Evolutionary conservation across 306 rosid genomes (phyloP).

Genomic region (Luffa acutangula): DNA sequence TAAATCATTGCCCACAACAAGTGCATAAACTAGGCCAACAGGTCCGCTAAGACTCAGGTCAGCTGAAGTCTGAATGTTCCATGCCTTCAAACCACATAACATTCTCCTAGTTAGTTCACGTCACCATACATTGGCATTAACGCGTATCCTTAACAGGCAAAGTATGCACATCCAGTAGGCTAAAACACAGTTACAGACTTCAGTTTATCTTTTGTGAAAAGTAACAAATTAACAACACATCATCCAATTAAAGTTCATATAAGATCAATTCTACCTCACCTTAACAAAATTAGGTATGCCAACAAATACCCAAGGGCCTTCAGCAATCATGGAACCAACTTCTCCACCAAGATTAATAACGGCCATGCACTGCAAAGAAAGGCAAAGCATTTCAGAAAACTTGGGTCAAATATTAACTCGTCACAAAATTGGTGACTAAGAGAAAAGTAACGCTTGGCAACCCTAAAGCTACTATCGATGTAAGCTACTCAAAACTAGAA

Average conservation of each 20-base stretch:
- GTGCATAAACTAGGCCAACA: slow-evolving; percentile 88
- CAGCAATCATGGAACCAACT: slow-evolving; percentile 89
- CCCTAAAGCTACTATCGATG: background rate
- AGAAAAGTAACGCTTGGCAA: background rate
- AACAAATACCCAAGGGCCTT: slow-evolving; percentile 96
- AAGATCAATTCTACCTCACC: slow-evolving; percentile 31
- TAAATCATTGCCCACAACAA: slow-evolving; percentile 71
- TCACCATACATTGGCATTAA: background rate
- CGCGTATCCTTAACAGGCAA: background rate
- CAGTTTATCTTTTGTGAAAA: background rate
- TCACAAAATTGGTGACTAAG: background rate
- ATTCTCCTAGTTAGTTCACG: background rate
- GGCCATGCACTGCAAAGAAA: slow-evolving; percentile 48
- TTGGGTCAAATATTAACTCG: background rate
- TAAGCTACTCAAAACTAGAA: background rate
- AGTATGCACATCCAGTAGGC: background rate
- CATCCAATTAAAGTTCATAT: background rate
- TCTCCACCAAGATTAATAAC: slow-evolving; percentile 69
- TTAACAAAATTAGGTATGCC: slow-evolving; percentile 72
- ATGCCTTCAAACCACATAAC: slow-evolving; percentile 48
- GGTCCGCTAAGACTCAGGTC: slow-evolving; percentile 82
- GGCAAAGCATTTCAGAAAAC: background rate
- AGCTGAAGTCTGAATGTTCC: slow-evolving; percentile 65
- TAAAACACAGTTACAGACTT: background rate
- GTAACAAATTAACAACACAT: background rate